Percentiles rank a stretch among this genome's conserved stretches.
Conservation (phyloP, 1,284 basidiomycete species). For the Cryptococcus jaspeensis region DNA sequence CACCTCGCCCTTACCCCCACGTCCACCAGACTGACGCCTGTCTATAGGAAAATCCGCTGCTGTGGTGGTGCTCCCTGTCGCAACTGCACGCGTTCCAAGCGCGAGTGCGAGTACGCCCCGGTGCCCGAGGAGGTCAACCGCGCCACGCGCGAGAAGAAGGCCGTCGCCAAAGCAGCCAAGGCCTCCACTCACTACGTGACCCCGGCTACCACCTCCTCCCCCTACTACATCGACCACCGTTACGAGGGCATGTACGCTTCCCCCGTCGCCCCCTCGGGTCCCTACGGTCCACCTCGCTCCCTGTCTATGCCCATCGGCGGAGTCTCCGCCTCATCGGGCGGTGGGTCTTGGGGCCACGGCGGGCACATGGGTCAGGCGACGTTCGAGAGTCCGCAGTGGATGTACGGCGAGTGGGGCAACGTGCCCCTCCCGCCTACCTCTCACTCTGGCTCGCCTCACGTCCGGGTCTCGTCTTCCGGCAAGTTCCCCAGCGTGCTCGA, state of each 20-base stretch:
- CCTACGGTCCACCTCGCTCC: conserved; percentile 29
- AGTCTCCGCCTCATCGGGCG: conserved; percentile 27
- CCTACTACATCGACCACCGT: conserved; percentile 32
- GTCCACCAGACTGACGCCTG: not conserved
- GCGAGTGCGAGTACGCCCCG: conserved; percentile 47
- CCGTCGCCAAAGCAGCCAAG: conserved; percentile 40
- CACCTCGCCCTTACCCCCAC: not conserved
- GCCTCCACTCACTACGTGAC: conserved; percentile 10
- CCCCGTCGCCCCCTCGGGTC: too few species aligned
- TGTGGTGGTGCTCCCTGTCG: conserved; percentile 46
- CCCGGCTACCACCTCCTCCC: conserved; percentile 25
- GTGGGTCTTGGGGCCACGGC: conserved; percentile 15
- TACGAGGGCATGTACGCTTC: conserved; percentile 18
- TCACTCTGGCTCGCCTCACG: conserved; percentile 18
- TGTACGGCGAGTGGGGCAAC: conserved; percentile 31
- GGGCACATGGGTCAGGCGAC: conserved; percentile 22
- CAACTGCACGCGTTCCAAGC: conserved; percentile 48
- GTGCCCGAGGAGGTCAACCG: conserved; percentile 50
- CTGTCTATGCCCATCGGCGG: conserved; percentile 35
- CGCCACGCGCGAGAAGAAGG: conserved; percentile 48
- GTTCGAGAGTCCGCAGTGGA: conserved; percentile 37
- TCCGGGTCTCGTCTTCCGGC: conserved; percentile 2
- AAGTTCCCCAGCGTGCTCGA: conserved; percentile 34
- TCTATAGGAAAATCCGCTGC: conserved; percentile 49
- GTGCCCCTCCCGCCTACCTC: conserved; percentile 12